phyloP scores from a whole-genome alignment of 805 yeast species.

The Debaryomyces maramus region DNA sequence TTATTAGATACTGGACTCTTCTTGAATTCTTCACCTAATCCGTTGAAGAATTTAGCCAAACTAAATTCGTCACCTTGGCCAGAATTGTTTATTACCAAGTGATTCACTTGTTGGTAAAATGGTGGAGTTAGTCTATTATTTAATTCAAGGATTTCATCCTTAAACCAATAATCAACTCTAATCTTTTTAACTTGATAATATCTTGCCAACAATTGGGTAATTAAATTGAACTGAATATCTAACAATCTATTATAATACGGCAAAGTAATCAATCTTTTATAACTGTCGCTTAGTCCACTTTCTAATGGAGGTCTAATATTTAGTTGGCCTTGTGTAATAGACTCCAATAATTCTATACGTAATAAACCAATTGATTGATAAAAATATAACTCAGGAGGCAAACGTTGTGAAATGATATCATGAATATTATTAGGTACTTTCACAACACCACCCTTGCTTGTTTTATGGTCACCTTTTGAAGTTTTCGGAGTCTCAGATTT shows the following conservation, averaged over 20 bases:
- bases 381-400: slow-evolving; percentile 83
- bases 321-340: slow-evolving; percentile 63
- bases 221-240: slow-evolving; percentile 61
- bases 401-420: slow-evolving; percentile 76
- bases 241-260: slow-evolving; percentile 49
- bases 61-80: slow-evolving; percentile 21
- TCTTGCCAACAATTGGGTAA: slow-evolving; percentile 74
- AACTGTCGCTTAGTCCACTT: slow-evolving; percentile 57
- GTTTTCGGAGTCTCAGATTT: background rate
- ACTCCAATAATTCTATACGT: slow-evolving; percentile 61
- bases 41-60: slow-evolving; percentile 24
- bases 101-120: slow-evolving; percentile 37
- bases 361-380: slow-evolving; percentile 78
- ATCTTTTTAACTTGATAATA: slow-evolving; percentile 79
- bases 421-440: slow-evolving; percentile 76
- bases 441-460: slow-evolving; percentile 7
- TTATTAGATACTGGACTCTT: slow-evolving; percentile 19
- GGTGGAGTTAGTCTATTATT: slow-evolving; percentile 58
- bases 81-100: slow-evolving; percentile 18
- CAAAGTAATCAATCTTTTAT: slow-evolving; percentile 52
- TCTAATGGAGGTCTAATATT: slow-evolving; percentile 68
- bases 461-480: background rate
- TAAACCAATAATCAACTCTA: slow-evolving; percentile 55
- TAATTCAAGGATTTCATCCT: slow-evolving; percentile 42
- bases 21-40: slow-evolving; percentile 11